Percentiles rank a stretch among this genome's conserved stretches.
Conservation (phyloP, 768 basidiomycete species). For the Pulveroboletus ravenelii region DNA sequence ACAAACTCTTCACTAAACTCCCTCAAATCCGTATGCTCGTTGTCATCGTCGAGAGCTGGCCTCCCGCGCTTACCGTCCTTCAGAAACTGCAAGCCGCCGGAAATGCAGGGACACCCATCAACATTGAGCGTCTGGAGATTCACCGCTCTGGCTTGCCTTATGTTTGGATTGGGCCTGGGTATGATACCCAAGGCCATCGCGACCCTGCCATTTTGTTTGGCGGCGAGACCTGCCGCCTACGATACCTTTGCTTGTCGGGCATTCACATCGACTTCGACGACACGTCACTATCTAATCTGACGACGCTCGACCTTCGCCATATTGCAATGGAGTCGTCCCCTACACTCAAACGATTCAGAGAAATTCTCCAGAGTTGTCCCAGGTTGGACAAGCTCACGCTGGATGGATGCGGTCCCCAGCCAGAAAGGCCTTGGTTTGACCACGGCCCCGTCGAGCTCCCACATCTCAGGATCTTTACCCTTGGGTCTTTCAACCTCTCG, state of each 20-base stretch:
- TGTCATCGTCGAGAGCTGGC: slow-evolving; percentile 53
- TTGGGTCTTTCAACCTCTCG: slow-evolving; percentile 50
- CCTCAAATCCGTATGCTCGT: slow-evolving; percentile 57
- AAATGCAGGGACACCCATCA: slow-evolving; percentile 32
- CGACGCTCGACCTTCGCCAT: slow-evolving; percentile 59
- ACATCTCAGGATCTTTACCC: slow-evolving; percentile 45
- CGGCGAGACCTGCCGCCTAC: slow-evolving; percentile 40
- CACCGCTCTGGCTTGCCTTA: slow-evolving; percentile 52
- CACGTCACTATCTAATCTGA: slow-evolving; percentile 48
- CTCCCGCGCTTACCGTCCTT: slow-evolving; percentile 47
- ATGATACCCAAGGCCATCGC: slow-evolving; percentile 31
- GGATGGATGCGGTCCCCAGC: slow-evolving; percentile 57
- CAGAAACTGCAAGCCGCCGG: slow-evolving; percentile 42
- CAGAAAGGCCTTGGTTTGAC: slow-evolving; percentile 24
- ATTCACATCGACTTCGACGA: slow-evolving; percentile 57
- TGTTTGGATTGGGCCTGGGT: slow-evolving; percentile 41
- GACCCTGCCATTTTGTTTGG: slow-evolving; percentile 48
- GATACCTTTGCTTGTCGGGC: slow-evolving; percentile 52
- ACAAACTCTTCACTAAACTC: slow-evolving; percentile 48
- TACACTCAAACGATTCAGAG: slow-evolving; percentile 44
- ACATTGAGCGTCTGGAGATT: slow-evolving; percentile 60
- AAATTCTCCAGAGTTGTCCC: slow-evolving; percentile 47
- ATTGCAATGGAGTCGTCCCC: slow-evolving; percentile 53
- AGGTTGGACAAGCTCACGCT: slow-evolving; percentile 51
- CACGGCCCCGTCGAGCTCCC: slow-evolving; percentile 43